Base-by-base conservation (phyloP, 352 stramenopile genomes). In the Phytopythium aichiense region DNA sequence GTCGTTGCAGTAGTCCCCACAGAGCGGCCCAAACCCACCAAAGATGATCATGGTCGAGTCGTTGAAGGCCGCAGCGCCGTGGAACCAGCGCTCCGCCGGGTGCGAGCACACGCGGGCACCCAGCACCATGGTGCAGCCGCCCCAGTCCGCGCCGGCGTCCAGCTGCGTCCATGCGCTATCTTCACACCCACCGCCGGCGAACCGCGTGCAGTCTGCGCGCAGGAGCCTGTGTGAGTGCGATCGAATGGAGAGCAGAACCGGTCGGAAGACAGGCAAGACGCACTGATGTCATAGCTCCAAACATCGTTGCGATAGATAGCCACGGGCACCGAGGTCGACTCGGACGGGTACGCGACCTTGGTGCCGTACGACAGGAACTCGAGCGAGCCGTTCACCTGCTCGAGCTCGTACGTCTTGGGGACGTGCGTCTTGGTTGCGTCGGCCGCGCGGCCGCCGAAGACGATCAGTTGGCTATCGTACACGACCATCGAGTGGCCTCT, bases 1-100 rank as follows among this genome's bases (percentile, higher is more conserved):
- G 73, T 99, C 96, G 67, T 97, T 79, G 72, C 96, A 99, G 63
- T 98, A 99, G 68, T 99, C 96, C 42, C 89, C 83, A 64, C 96
- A 99, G 31, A 94, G 72, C 8, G 89, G 81, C 0, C 81, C 88
- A 61, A 98, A 99, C 11, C 96, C 96, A 30, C 94, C 95, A 66
- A 98, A 98, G 42, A 98, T 66, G 15, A 92, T 64, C 91, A 99
- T 98, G 4, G 85, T 93, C 20, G 78, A 74, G 60, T 98, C 86
- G 43, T 82, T 69, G 60, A 98, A 94, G 35, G 98, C 83, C 25
- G 92, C 75, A 7, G 93, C 87, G 46, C 81, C 88, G 57, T 98
- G 93, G 60, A 85, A 76, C 84, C 90, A 98, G 13, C 94, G 74
- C 65, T 98, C 92, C 0, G 73, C 77, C 33, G 94, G 94, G 62